Evolutionary conservation across 148 eudicot genomes (phyloP).

Genomic region (Silene uniflora): DNA sequence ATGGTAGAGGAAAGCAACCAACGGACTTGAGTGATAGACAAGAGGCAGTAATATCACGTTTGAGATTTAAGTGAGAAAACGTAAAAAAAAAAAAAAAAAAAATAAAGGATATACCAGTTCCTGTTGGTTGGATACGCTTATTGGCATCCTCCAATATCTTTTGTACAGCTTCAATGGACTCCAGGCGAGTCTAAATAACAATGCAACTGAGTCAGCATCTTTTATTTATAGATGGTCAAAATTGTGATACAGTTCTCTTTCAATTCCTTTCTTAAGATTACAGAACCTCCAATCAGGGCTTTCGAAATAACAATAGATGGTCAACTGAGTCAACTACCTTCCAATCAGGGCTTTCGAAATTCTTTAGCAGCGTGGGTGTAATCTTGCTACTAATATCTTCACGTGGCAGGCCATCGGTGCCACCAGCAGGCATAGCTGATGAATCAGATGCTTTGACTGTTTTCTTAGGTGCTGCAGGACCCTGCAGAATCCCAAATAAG

Average conservation of each 20-base stretch:
- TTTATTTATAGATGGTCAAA: background rate
- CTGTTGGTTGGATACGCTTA: slow-evolving; percentile 87
- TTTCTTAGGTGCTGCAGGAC: slow-evolving; percentile 83
- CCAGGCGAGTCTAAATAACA: slow-evolving; percentile 65
- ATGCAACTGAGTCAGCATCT: slow-evolving; percentile 2
- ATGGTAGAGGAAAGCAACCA: too few relatives aligned
- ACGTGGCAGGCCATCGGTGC: slow-evolving; percentile 85
- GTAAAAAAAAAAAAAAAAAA: too few relatives aligned
- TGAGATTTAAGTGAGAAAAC: too few relatives aligned
- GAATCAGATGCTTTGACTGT: slow-evolving; percentile 63
- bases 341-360: slow-evolving; percentile 98
- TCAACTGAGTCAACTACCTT: too few relatives aligned
- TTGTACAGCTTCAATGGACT: slow-evolving; percentile 90
- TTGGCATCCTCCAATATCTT: slow-evolving; percentile 93
- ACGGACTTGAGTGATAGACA: too few relatives aligned
- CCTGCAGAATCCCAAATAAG: slow-evolving; percentile 38
- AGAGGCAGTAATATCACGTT: too few relatives aligned
- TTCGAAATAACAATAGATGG: too few relatives aligned
- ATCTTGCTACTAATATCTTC: slow-evolving; percentile 97
- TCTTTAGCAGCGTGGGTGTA: slow-evolving; percentile 75
- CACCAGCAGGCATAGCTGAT: slow-evolving; percentile 58
- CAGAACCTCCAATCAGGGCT: slow-evolving; percentile 99
- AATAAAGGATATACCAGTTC: slow-evolving; percentile 72
- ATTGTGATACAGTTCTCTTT: background rate
- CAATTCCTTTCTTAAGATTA: background rate